Evolutionary conservation across 2,329 filamentous ascomycete species (phyloP).

Genomic region (Monilinia vaccinii-corymbosi): DNA sequence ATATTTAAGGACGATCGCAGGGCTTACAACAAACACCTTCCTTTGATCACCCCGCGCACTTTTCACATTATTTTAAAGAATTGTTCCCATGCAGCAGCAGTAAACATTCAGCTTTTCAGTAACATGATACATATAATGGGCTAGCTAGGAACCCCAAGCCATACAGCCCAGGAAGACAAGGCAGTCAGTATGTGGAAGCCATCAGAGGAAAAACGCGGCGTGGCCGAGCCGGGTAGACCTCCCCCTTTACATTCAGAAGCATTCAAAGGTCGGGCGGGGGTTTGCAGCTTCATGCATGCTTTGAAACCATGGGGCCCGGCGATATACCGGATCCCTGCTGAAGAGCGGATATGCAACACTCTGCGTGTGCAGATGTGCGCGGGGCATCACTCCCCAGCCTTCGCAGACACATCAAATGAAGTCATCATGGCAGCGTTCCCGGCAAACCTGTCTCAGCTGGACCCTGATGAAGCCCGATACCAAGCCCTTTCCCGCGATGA

Average conservation of each 20-base stretch:
- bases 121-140: neutral
- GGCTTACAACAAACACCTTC: conserved; percentile 47
- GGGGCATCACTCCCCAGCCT: too few species aligned
- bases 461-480: neutral
- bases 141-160: neutral
- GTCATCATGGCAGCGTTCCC: neutral
- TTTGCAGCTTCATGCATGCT: too few species aligned
- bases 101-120: too few species aligned
- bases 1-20: neutral
- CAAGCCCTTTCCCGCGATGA: neutral
- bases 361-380: neutral
- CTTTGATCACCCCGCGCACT: conserved; percentile 51
- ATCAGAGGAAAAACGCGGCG: neutral
- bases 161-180: too few species aligned
- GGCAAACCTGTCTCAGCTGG: neutral
- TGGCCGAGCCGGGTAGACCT: too few species aligned
- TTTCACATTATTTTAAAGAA: conserved; percentile 25
- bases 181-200: neutral
- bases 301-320: too few species aligned
- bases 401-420: neutral
- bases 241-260: neutral
- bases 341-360: neutral
- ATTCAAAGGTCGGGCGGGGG: neutral
- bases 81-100: neutral
- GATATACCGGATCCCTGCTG: neutral